Evolutionary conservation across 2,329 filamentous ascomycete genomes (phyloP).

Genomic region (Tolypocladium ovalisporum): DNA sequence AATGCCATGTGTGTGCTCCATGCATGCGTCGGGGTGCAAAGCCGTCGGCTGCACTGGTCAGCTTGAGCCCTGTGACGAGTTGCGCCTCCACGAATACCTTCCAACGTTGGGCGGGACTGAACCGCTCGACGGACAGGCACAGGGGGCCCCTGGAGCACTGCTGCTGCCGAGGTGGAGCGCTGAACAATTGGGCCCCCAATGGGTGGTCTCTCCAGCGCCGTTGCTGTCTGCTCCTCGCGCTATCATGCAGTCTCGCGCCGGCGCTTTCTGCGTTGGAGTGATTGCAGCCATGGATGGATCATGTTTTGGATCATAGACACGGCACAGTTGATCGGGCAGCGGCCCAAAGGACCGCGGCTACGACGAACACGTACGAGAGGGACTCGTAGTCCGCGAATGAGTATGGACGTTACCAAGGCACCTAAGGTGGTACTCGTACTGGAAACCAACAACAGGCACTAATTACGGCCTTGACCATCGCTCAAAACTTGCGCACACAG

Average conservation of each 20-base stretch:
- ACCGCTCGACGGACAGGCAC: neutral
- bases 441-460: neutral
- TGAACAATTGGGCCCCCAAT: neutral
- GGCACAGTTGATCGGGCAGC: neutral
- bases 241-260: neutral
- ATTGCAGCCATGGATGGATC: neutral
- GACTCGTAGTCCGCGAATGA: no score
- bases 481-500: no score
- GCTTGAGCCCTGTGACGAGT: neutral
- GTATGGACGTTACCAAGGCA: no score
- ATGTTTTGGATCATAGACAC: slow-evolving; percentile 1
- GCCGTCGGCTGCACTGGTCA: no score
- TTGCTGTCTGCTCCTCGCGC: neutral
- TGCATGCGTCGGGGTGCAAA: slow-evolving; percentile 1
- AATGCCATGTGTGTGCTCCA: neutral
- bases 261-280: neutral
- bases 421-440: no score
- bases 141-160: neutral
- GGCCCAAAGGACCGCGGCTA: neutral
- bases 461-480: neutral
- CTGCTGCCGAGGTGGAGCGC: neutral
- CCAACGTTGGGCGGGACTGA: no score
- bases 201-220: neutral
- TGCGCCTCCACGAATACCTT: neutral
- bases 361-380: neutral